A percentile compares a stretch with the other conserved stretches of the same genome.
phyloP scores from a whole-genome alignment of 352 stramenopile species.

The Peronospora destructor region DNA sequence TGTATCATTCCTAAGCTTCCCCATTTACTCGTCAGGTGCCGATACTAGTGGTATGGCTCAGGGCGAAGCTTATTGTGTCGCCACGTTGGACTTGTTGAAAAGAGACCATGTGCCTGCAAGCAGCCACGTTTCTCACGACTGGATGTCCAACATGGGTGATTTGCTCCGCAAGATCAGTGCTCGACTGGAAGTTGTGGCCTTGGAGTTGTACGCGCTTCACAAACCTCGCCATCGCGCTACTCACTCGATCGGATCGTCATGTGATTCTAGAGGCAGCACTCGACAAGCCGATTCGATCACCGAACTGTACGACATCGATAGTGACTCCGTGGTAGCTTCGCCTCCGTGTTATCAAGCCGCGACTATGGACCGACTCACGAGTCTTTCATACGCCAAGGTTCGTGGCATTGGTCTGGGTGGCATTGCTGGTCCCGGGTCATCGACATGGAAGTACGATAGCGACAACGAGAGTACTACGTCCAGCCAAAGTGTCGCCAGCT shows the following conservation, averaged over 20 bases:
- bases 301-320: conserved; percentile 52
- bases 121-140: conserved; percentile 60
- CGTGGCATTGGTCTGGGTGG: conserved; percentile 28
- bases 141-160: conserved; percentile 33
- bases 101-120: conserved; percentile 41
- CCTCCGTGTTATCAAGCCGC: conserved; percentile 29
- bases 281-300: conserved; percentile 50
- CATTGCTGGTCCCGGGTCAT: conserved; percentile 17
- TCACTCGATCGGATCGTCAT: conserved; percentile 52
- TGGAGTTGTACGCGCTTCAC: conserved; percentile 34
- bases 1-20: conserved; percentile 62
- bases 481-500: conserved; percentile 32
- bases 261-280: conserved; percentile 51
- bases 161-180: conserved; percentile 36
- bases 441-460: conserved; percentile 47
- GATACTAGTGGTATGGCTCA: conserved; percentile 7
- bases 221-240: conserved; percentile 38
- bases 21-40: conserved; percentile 42
- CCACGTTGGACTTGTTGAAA: conserved; percentile 65
- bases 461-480: conserved; percentile 49
- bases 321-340: conserved; percentile 34
- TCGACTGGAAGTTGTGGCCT: conserved; percentile 43
- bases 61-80: conserved; percentile 39
- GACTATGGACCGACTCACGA: conserved; percentile 31
- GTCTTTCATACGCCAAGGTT: conserved; percentile 36